Evolutionary conservation across 2,329 filamentous ascomycete species (phyloP), one percentile per base, ranked within the genome.

Genomic region (Fusarium albosuccineum): DNA sequence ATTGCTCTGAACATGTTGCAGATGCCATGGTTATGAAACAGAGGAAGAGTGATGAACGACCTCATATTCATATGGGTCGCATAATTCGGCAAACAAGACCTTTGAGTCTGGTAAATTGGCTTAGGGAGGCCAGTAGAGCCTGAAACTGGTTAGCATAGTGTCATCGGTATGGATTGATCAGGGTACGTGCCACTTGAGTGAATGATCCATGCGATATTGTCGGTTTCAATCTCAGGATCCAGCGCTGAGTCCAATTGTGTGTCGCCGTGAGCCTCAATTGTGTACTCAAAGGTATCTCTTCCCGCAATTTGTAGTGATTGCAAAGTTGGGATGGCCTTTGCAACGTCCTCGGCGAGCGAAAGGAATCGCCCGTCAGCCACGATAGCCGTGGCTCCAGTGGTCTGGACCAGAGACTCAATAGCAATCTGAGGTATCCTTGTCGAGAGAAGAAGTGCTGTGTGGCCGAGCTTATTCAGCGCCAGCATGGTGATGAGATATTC

Each of bases 101-200:
- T 85, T 63, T 86, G 87, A 51, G 78, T 78, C 9, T 88, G 73
- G 64, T 82, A 86, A 57, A 90, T 88, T 1, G 87, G 86, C 66
- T 90, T 90, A 0, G 88, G 88, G 9, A 89, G 79, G 0, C 87
- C 87, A 3, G 88, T 89, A 1, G 84, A 87, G 11, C 88, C 87
- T 33, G 22, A 22, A 33, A 3, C 4, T 9, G 11, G 6, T 33
- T 11, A 33, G 30, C 8, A 9, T 22, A 22, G 5, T 9, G 30
- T 11, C 8, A 9, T 11, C 6, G 22, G 22, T 33, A 9, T 11
- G 11, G 9, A 33, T 9, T 9, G 11, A 33, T 3, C 8, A 33
- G 8, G 9, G 3, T 9, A 33, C 30, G 30, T 78, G 41, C 71
- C 73, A 60, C 66, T 65, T 41, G 77, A 78, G 58, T 79, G 77